These are phyloP conservation scores for Lachnellula occidentalis DNA, from an alignment of 2,329 filamentous ascomycete genomes.

Conservation along the genomic window DNA sequence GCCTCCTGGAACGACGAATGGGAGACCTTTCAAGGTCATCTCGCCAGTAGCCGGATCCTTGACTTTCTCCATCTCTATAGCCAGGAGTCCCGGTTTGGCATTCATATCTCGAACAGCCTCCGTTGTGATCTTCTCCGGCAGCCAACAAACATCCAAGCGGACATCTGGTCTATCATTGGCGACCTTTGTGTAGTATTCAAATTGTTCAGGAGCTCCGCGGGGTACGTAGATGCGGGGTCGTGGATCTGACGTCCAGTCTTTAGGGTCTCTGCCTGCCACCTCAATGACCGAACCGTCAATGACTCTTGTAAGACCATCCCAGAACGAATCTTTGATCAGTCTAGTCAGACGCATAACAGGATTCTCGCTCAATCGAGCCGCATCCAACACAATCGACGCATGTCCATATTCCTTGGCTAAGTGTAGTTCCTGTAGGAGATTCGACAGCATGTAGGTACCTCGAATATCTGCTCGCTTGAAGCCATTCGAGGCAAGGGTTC, in stretches of 20 bases:
- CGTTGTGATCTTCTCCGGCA: constrained; percentile 72
- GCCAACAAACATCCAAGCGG: constrained; percentile 76
- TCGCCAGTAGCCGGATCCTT: constrained; percentile 62
- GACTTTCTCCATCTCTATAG: constrained; percentile 79
- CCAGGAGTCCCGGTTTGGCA: constrained; percentile 79
- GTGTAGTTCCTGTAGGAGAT: constrained; percentile 89
- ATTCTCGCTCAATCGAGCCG: constrained; percentile 89
- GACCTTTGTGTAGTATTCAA: constrained; percentile 80
- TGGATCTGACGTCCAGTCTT: constrained; percentile 90
- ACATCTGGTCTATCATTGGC: constrained; percentile 76
- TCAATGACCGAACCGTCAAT: constrained; percentile 88
- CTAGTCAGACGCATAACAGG: constrained; percentile 83
- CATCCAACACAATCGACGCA: constrained; percentile 85
- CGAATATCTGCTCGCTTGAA: constrained; percentile 85
- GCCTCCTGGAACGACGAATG: constrained; percentile 95
- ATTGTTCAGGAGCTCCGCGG: constrained; percentile 75
- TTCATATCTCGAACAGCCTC: constrained; percentile 81
- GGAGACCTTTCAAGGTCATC: constrained; percentile 69
- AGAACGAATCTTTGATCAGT: constrained; percentile 85
- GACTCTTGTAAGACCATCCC: constrained; percentile 81
- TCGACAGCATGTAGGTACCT: constrained; percentile 96
- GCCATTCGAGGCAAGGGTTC: constrained; percentile 80
- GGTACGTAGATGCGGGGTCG: constrained; percentile 91
- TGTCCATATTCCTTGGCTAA: constrained; percentile 87
- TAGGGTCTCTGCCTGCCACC: constrained; percentile 80